A percentile compares a stretch with the other conserved stretches of the same genome.
phyloP scores from a whole-genome alignment of 2,329 filamentous ascomycete genomes.

The Lachnellula hyalina region DNA sequence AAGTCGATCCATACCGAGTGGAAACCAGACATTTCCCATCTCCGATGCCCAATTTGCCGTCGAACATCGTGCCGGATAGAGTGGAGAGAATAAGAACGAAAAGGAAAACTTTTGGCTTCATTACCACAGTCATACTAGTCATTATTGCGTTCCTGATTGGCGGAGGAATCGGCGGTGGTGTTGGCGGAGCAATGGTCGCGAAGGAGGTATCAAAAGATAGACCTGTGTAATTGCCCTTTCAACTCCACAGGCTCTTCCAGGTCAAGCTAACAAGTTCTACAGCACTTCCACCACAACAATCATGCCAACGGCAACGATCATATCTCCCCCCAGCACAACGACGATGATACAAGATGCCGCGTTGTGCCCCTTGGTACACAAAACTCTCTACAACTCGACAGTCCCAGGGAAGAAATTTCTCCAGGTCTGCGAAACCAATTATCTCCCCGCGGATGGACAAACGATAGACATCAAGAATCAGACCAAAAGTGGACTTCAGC shows the following conservation, averaged over 20 bases:
- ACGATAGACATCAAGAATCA: constrained; percentile 17
- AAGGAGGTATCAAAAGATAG: constrained; percentile 11
- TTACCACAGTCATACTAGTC: constrained; percentile 7
- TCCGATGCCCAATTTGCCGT: background rate
- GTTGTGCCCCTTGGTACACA: constrained; percentile 17
- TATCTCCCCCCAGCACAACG: constrained; percentile 2
- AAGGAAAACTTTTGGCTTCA: constrained; percentile 1
- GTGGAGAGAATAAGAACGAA: background rate
- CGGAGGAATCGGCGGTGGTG: constrained; percentile 15
- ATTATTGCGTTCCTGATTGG: constrained; percentile 14
- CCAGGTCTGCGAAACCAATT: constrained; percentile 13
- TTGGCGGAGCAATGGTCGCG: constrained; percentile 10
- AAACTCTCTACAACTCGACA: constrained; percentile 13
- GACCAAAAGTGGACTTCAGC: constrained; percentile 6
- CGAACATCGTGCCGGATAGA: background rate
- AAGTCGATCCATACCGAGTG: constrained; percentile 1
- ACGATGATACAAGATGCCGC: constrained; percentile 16
- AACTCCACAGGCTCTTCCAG: background rate
- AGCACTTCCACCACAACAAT: background rate
- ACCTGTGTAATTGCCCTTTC: constrained; percentile 1
- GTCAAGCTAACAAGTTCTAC: background rate
- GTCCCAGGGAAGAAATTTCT: constrained; percentile 10
- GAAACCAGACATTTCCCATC: constrained; percentile 4
- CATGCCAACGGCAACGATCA: constrained; percentile 4
- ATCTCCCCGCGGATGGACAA: constrained; percentile 4